A percentile compares a stretch with the other conserved stretches of the same genome.
These are phyloP conservation scores for Dissoconium aciculare DNA, from an alignment of 2,329 filamentous ascomycete species.

Conservation along the genomic window DNA sequence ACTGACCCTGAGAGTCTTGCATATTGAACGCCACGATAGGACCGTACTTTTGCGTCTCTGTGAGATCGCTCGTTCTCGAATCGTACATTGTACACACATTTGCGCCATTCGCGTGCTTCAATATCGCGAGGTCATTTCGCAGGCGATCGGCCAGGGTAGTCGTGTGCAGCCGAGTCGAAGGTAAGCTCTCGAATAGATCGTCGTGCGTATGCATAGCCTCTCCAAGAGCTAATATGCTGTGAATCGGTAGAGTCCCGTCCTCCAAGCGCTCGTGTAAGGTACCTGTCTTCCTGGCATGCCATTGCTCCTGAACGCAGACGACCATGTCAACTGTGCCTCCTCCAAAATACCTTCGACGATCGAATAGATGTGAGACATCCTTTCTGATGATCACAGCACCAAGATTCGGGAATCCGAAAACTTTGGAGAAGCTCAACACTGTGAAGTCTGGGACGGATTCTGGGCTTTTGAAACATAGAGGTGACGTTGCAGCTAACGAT, in stretches of 20 bases:
- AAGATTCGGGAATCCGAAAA: constrained; percentile 92
- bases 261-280: constrained; percentile 69
- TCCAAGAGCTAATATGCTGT: constrained; percentile 73
- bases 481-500: constrained; percentile 61
- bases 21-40: constrained; percentile 78
- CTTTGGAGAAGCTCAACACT: constrained; percentile 83
- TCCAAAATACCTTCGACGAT: constrained; percentile 67
- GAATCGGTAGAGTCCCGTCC: constrained; percentile 81
- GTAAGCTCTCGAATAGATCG: constrained; percentile 53
- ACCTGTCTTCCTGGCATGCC: constrained; percentile 63
- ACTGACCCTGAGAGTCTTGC: constrained; percentile 50
- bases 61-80: constrained; percentile 6
- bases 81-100: constrained; percentile 53
- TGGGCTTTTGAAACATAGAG: constrained; percentile 52
- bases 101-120: constrained; percentile 56
- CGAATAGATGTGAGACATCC: constrained; percentile 45
- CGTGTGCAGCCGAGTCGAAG: constrained; percentile 55
- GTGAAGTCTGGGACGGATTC: constrained; percentile 63
- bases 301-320: constrained; percentile 52
- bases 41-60: constrained; percentile 36
- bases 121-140: constrained; percentile 39
- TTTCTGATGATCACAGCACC: constrained; percentile 73
- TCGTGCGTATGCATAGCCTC: constrained; percentile 56
- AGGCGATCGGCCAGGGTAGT: constrained; percentile 47
- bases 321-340: constrained; percentile 92